Conservation (phyloP, 164 flowering plant genomes). For the Tetracentron sinense region DNA sequence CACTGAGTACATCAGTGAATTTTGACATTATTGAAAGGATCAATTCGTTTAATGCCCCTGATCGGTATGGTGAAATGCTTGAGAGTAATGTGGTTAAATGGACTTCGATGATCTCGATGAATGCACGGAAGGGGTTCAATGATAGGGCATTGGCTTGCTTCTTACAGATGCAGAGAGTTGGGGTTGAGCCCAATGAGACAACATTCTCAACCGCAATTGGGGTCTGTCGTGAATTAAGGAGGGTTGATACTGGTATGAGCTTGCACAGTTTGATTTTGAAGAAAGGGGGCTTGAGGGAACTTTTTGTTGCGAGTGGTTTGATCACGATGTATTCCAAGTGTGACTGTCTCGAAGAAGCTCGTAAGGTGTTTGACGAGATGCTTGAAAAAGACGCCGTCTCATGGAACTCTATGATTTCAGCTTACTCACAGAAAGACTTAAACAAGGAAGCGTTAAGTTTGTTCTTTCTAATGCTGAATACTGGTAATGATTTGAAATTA, state of each 20-base stretch:
- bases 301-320: constrained; percentile 26
- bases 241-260: constrained; percentile 9
- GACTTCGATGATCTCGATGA: constrained; percentile 21
- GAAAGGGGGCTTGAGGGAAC: constrained; percentile 19
- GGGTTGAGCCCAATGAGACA: constrained; percentile 20
- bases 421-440: constrained; percentile 17
- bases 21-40: neutral
- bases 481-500: constrained; percentile 8
- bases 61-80: constrained; percentile 11
- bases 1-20: neutral
- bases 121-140: constrained; percentile 14
- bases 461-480: constrained; percentile 17
- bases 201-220: constrained; percentile 21
- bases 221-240: constrained; percentile 10
- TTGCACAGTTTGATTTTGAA: constrained; percentile 24
- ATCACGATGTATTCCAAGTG: constrained; percentile 18
- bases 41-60: neutral
- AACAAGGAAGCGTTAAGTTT: constrained; percentile 15
- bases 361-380: constrained; percentile 24
- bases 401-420: constrained; percentile 28
- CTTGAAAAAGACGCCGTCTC: constrained; percentile 17
- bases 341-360: constrained; percentile 13
- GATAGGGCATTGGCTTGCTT: constrained; percentile 16
- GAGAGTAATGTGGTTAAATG: constrained; percentile 13
- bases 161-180: constrained; percentile 15